Conservation (phyloP, 192 early-diverging fungal species). For the Linnemannia elongata region DNA sequence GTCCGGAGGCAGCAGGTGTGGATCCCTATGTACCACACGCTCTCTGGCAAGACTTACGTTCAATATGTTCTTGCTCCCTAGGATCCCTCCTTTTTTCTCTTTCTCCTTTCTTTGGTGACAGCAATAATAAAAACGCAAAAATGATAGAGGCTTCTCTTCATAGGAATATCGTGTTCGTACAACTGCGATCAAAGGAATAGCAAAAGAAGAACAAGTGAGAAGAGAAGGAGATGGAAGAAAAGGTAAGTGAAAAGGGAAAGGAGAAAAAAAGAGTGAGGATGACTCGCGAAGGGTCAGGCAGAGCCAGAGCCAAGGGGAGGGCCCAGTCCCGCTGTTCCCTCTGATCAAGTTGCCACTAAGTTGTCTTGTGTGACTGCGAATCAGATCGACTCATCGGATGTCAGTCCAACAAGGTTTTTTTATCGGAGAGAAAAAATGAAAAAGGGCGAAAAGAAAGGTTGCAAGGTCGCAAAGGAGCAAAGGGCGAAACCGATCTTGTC, state of each 20-base stretch:
- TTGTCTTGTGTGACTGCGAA: background rate
- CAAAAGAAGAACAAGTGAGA: background rate
- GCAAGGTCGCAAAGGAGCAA: too few relatives aligned
- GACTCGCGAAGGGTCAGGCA: background rate
- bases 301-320: too few relatives aligned
- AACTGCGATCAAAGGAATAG: too few relatives aligned
- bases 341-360: background rate
- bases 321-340: too few relatives aligned
- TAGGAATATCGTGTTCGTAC: background rate
- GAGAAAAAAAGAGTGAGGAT: background rate
- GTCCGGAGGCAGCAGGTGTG: constrained; percentile 48
- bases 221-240: background rate
- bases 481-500: background rate
- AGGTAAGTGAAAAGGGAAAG: background rate
- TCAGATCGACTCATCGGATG: constrained; percentile 6
- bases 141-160: background rate
- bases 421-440: background rate
- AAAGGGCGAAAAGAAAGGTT: background rate
- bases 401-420: background rate
- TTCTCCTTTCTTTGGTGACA: background rate
- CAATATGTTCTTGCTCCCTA: constrained; percentile 26
- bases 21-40: constrained; percentile 45
- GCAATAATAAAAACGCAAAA: constrained; percentile 4
- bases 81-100: background rate
- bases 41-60: constrained; percentile 34